Evolutionary conservation across 345 rosid species (phyloP).

Genomic region (Acer saccharum): DNA sequence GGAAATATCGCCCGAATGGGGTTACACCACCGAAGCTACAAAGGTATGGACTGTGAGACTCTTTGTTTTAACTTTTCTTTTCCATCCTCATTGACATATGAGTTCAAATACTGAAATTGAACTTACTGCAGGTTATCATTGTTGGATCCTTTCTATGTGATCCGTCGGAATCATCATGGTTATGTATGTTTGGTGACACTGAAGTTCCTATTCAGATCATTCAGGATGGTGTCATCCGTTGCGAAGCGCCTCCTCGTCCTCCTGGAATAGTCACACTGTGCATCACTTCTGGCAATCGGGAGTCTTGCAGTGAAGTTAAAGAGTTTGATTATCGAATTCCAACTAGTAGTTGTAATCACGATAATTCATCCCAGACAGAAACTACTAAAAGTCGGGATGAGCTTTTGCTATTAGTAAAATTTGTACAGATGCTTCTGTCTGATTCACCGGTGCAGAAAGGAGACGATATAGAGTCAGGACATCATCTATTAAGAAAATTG

Average conservation of each 20-base stretch:
- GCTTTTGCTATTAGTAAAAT: conserved; percentile 65
- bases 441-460: conserved; percentile 41
- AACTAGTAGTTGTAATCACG: conserved; percentile 30
- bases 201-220: conserved; percentile 83
- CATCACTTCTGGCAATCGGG: conserved; percentile 70
- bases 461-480: conserved; percentile 35
- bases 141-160: conserved; percentile 89
- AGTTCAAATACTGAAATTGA: conserved; percentile 17
- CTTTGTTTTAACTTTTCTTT: neutral
- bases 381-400: conserved; percentile 56
- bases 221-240: conserved; percentile 77
- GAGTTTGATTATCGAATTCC: conserved; percentile 72
- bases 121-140: conserved; percentile 75
- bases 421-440: conserved; percentile 71
- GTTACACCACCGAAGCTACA: conserved; percentile 68
- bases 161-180: conserved; percentile 74
- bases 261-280: conserved; percentile 83
- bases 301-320: conserved; percentile 72
- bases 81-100: neutral
- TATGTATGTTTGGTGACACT: conserved; percentile 87
- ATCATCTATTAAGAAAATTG: conserved; percentile 31
- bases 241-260: conserved; percentile 70
- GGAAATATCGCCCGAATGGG: conserved; percentile 91
- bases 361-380: conserved; percentile 35
- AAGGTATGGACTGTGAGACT: conserved; percentile 49